phyloP scores from a whole-genome alignment of 73 alveolate species.

The Paramecium bursaria region DNA sequence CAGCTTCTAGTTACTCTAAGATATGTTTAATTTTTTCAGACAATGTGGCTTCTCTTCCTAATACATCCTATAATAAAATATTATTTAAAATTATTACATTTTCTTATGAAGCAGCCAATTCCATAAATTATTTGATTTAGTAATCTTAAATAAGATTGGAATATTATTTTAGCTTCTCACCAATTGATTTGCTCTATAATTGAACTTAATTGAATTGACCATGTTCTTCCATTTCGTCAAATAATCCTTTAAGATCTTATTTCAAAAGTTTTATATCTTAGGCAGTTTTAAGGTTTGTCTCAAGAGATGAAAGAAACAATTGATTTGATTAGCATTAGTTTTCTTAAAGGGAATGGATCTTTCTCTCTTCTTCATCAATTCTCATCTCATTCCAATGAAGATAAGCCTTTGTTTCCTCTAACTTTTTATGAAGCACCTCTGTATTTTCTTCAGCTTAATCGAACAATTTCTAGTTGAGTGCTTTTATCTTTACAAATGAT shows the following conservation, averaged over 20 bases:
- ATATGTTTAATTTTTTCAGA: too few relatives aligned
- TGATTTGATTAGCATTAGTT: slow-evolving; percentile 28
- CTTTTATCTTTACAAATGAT: slow-evolving; percentile 18
- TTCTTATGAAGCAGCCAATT: too few relatives aligned
- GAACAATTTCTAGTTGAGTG: slow-evolving; percentile 44
- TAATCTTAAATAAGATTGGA: too few relatives aligned
- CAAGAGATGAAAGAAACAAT: slow-evolving; percentile 45
- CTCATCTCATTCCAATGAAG: slow-evolving; percentile 52
- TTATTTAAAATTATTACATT: too few relatives aligned
- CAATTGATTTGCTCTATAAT: slow-evolving; percentile 1
- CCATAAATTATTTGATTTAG: too few relatives aligned
- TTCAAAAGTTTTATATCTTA: slow-evolving; percentile 47
- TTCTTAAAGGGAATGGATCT: slow-evolving; percentile 21
- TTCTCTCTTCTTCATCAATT: slow-evolving; percentile 49
- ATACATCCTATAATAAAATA: too few relatives aligned
- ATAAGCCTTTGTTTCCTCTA: slow-evolving; percentile 33
- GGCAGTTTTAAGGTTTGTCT: slow-evolving; percentile 4
- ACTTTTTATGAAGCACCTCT: slow-evolving; percentile 9
- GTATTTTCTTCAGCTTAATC: slow-evolving; percentile 16
- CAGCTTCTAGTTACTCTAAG: slow-evolving; percentile 37
- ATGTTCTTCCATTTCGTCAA: slow-evolving; percentile 42
- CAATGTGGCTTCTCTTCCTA: too few relatives aligned
- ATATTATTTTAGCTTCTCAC: slow-evolving; percentile 25
- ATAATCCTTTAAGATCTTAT: slow-evolving; percentile 50
- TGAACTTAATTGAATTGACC: slow-evolving; percentile 28